Evolutionary conservation across 2,329 filamentous ascomycete genomes (phyloP), one percentile per base, ranked within the genome.

Genomic region (Arthroderma uncinatum): DNA sequence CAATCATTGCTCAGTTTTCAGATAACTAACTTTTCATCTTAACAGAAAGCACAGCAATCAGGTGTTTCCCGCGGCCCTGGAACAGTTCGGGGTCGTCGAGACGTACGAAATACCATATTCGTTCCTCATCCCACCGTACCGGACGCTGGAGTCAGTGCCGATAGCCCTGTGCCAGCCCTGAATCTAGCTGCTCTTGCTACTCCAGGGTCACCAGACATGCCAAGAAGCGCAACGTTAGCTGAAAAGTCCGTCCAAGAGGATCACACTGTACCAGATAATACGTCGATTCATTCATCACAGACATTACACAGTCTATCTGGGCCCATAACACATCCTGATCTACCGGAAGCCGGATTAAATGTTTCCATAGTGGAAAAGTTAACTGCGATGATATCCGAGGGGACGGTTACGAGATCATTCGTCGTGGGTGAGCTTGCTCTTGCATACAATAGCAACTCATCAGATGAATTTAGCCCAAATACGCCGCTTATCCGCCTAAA

Each of bases 291-390:
- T 53, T 98, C 93, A 2, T 86, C 87, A 1, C 87, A 89, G 62
- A 95, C 90, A 1, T 74, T 92, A 42, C 84, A 83, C 60, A 82
- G 78, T 63, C 82, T 83, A 47, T 75, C 85, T 44, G 79, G 79
- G 2, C 82, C 87, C n/a, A 75, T 82, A 54, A 85, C 84, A 65
- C 93, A 98, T 68, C 85, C 89, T 0, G 90, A 96, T 16, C 78
- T 95, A 72, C 81, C 85, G 55, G 81, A 82, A 8, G 82, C 87
- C 0, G 92, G 93, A 1, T 77, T 98, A 4, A 93, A 89, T 69
- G 84, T 87, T 2, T 97, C 92, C 12, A 81, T 97, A 57, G 86
- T 97, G 54, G 93, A 98, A 71, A 93, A 87, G 0, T 83, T 97
- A n/a, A 93, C 84, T 60, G 88, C 87, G 12, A 83, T 82, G 55